These are phyloP conservation scores for Beauveria sp. DNA, from an alignment of 2,329 filamentous ascomycete species.

Conservation along the genomic window DNA sequence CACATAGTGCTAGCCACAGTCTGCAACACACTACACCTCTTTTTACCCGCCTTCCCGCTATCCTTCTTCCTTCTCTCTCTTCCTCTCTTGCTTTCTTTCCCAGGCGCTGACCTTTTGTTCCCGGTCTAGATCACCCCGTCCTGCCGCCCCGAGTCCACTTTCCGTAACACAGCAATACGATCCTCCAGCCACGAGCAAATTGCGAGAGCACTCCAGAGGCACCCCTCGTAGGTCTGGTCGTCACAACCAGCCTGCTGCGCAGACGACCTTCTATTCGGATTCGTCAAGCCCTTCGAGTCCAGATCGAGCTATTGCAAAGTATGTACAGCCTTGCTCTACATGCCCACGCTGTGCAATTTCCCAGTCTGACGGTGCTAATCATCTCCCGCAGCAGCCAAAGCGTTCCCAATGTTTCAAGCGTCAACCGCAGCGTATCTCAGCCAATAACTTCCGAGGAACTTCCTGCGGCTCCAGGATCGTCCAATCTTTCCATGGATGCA, in stretches of 20 bases:
- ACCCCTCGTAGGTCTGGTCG: conserved; percentile 5
- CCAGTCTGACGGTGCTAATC: not conserved
- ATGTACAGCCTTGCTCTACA: not conserved
- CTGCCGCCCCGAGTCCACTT: conserved; percentile 42
- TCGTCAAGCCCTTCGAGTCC: conserved; percentile 29
- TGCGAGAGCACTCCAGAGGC: conserved; percentile 19
- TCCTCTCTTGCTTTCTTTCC: not conserved
- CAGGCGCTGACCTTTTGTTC: conserved; percentile 11
- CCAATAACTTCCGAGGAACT: conserved; percentile 32
- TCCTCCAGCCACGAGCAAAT: conserved; percentile 22
- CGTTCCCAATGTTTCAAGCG: conserved; percentile 36
- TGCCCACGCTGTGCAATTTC: not conserved
- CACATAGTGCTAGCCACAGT: not conserved
- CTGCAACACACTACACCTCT: not conserved
- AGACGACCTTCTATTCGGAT: conserved; percentile 30
- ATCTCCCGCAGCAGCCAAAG: conserved; percentile 17
- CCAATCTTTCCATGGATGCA: conserved; percentile 40
- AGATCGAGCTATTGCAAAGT: conserved; percentile 26
- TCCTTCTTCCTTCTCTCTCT: not conserved
- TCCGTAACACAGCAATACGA: conserved; percentile 24
- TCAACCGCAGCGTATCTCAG: conserved; percentile 37
- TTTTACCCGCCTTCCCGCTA: not conserved
- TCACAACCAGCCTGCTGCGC: conserved; percentile 13
- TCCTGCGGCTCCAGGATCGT: conserved; percentile 24
- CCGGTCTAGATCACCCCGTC: conserved; percentile 38